Conservation (phyloP, 176 grass and related monocot species). For the Cocos nucifera region DNA sequence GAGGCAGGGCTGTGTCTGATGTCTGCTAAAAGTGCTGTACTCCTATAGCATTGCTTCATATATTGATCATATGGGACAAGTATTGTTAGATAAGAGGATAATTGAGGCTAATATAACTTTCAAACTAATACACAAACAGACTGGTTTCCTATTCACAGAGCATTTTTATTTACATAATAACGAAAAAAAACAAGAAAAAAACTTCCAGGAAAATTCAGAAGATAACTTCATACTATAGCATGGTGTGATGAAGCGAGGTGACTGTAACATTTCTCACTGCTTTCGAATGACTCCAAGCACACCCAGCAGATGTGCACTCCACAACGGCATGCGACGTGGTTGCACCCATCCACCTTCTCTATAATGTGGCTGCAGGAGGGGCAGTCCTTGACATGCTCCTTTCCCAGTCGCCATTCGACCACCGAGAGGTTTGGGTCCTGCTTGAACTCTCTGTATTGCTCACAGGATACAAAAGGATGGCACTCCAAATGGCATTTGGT, state of each 20-base stretch:
- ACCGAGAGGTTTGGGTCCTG: not conserved
- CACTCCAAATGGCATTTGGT: slow-evolving; percentile 8
- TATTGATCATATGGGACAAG: no score
- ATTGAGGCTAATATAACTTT: no score
- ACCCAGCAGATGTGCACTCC: not conserved
- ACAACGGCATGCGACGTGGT: slow-evolving; percentile 2
- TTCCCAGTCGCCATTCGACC: not conserved
- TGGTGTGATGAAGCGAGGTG: not conserved
- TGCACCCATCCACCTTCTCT: slow-evolving; percentile 3
- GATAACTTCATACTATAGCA: no score
- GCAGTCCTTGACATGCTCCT: not conserved
- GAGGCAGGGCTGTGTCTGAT: no score
- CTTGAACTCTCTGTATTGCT: slow-evolving; percentile 8
- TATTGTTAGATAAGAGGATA: no score
- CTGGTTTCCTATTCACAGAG: no score
- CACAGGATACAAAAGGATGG: not conserved
- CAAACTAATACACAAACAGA: no score
- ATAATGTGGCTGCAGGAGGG: not conserved
- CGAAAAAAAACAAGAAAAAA: no score
- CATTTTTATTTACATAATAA: no score
- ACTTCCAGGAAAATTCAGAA: no score
- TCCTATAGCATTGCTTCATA: no score
- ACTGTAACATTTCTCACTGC: not conserved
- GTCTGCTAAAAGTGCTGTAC: no score
- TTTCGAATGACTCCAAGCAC: slow-evolving; percentile 10